phyloP scores from a whole-genome alignment of 768 basidiomycete genomes.

The Ramaria sp. region DNA sequence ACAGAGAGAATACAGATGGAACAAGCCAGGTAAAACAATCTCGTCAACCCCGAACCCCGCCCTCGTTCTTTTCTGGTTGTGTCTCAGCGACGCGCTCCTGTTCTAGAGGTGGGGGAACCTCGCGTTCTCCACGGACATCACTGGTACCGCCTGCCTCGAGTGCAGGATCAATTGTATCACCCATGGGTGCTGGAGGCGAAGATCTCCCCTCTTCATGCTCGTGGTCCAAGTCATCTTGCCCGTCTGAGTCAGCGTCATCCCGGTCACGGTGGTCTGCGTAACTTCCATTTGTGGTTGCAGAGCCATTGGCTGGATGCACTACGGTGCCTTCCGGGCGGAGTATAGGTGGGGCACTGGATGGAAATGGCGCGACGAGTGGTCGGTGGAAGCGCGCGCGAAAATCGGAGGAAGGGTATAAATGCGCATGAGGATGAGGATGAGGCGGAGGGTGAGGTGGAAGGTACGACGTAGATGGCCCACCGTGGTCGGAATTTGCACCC shows the following conservation, averaged over 20 bases:
- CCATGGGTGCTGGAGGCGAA: neutral
- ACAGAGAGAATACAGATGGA: neutral
- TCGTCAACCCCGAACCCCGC: neutral
- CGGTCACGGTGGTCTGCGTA: neutral
- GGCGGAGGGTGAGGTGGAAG: slow-evolving; percentile 9
- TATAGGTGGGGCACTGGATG: slow-evolving; percentile 22
- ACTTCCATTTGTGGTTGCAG: slow-evolving; percentile 6
- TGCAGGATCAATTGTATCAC: slow-evolving; percentile 3
- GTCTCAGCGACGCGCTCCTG: neutral
- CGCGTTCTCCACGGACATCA: slow-evolving; percentile 6
- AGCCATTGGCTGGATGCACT: neutral
- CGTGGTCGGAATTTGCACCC: neutral
- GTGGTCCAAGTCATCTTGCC: neutral
- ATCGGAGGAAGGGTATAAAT: slow-evolving; percentile 28
- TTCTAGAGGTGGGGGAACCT: neutral
- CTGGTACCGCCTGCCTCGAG: slow-evolving; percentile 8
- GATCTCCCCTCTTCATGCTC: neutral
- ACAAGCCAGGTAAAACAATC: neutral
- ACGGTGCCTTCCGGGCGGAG: slow-evolving; percentile 2
- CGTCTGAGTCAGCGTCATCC: slow-evolving; percentile 1
- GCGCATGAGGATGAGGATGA: neutral
- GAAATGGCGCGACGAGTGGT: slow-evolving; percentile 46
- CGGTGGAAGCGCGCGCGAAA: slow-evolving; percentile 60
- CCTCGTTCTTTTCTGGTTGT: neutral
- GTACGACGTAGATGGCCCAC: slow-evolving; percentile 5